Percentiles rank a stretch among this genome's conserved stretches.
These are phyloP conservation scores for Tetrapisispora namnaoensis DNA, from an alignment of 805 yeast species.

Conservation along the genomic window DNA sequence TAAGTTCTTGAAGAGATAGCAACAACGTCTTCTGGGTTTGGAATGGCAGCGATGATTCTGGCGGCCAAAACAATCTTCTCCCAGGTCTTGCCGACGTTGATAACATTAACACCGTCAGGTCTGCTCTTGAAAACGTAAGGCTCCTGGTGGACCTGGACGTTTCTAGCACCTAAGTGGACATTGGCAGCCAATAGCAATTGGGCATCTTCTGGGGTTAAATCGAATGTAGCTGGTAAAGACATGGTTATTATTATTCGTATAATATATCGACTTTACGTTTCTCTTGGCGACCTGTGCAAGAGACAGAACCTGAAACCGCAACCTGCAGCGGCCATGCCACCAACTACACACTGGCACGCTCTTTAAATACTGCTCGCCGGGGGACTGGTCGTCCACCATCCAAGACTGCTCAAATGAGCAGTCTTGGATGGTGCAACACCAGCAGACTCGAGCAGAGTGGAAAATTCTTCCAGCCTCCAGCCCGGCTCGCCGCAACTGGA, in stretches of 20 bases:
- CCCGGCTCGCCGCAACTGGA: no score
- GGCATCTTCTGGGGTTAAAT: conserved; percentile 96
- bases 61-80: conserved; percentile 95
- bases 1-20: conserved; percentile 98
- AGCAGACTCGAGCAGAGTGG: no score
- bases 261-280: conserved; percentile 2
- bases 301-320: neutral
- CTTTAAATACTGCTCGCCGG: no score
- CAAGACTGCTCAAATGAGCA: no score
- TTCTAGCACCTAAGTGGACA: conserved; percentile 98
- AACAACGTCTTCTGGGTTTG: conserved; percentile 96
- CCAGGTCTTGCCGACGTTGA: conserved; percentile 99
- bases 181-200: conserved; percentile 98
- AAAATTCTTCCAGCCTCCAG: no score
- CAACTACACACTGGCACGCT: no score
- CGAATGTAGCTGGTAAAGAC: conserved; percentile 83
- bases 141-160: conserved; percentile 97
- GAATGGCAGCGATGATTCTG: conserved; percentile 98
- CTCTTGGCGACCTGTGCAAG: neutral
- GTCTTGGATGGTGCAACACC: no score
- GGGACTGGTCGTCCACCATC: no score
- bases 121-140: conserved; percentile 96
- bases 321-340: no score
- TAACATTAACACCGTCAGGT: conserved; percentile 98
- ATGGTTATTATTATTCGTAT: conserved; percentile 29